Evolutionary conservation across 2,329 filamentous ascomycete species (phyloP), one percentile per base, ranked within the genome.

Genomic region (Cladobotryum mycophilum): DNA sequence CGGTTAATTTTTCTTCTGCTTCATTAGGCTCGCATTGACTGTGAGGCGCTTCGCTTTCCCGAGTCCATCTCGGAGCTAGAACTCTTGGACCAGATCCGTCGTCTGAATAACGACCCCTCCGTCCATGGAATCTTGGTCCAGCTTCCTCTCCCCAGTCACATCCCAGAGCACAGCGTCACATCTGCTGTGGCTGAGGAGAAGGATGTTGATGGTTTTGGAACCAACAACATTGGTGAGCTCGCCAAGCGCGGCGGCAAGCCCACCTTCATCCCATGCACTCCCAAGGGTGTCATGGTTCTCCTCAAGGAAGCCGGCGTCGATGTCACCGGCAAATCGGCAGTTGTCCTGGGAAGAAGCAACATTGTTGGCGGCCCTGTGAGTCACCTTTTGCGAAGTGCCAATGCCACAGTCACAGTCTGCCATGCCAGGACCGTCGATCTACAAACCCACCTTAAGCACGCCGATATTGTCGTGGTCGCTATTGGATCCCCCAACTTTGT

Each of bases 351-450:
- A 45, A 82, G 93, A 53, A 97, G 92, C 69, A 92, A 99, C 66
- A 99, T 99, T 63, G 93, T 99, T 34, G 93, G 93, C 58, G 95
- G 90, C 69, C 93, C 93, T 15, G 90, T 97, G 65, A 96, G 92
- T 75, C 95, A 95, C 67, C 78, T 99, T 58, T 78, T 99, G 59
- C 93, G 91, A 70, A 95, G 95, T 64, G 92, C 93, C 41, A 88
- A 99, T 69, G 93, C 93, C 41, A 99, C 93, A 30, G 93, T 99
- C 59, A 97, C 92, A 2, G 83, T 96, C 49, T 97, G 93, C 73
- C 93, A 99, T 71, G 96, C 90, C 56, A 86, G 85, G 73, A 97
- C 91, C 4, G 71, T 81, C 53, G 79, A 86, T 60, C 72, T 97
- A 37, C 75, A 85, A 52, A 78, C 82, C 17, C 78, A 92, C 55